A percentile compares a stretch with the other conserved stretches of the same genome.
Conservation (phyloP, 2,329 filamentous ascomycete species). For the Pseudogymnoascus sp. region DNA sequence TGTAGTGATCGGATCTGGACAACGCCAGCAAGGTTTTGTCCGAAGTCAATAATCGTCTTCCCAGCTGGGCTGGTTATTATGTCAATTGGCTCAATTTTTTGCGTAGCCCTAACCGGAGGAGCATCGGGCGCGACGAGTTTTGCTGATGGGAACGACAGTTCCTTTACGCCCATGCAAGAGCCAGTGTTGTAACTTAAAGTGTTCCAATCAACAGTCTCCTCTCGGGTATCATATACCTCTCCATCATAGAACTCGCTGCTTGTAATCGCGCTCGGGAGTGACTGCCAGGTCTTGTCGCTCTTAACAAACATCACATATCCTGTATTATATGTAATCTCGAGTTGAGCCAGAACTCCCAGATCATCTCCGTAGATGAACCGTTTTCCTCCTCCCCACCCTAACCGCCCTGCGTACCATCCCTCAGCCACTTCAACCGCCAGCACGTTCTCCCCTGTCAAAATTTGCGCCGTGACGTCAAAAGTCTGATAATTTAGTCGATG, state of each 20-base stretch:
- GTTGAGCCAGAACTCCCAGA: constrained; percentile 22
- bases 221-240: constrained; percentile 25
- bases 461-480: neutral
- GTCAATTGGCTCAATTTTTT: constrained; percentile 23
- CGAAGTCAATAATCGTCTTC: constrained; percentile 44
- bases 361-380: constrained; percentile 22
- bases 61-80: constrained; percentile 31
- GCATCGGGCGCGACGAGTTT: constrained; percentile 33
- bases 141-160: constrained; percentile 15
- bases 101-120: constrained; percentile 35
- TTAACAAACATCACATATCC: constrained; percentile 21
- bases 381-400: constrained; percentile 22
- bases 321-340: constrained; percentile 19
- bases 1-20: constrained; percentile 31
- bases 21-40: constrained; percentile 48
- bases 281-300: constrained; percentile 21
- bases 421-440: constrained; percentile 37
- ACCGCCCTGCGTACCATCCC: constrained; percentile 37
- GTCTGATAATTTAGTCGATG: neutral
- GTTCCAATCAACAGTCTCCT: neutral
- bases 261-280: neutral
- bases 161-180: constrained; percentile 25
- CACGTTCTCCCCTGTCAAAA: constrained; percentile 25
- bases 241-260: constrained; percentile 40
- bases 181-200: neutral